Evolutionary conservation across 2,329 filamentous ascomycete genomes (phyloP).

Genomic region (Fusarium sambucinum): DNA sequence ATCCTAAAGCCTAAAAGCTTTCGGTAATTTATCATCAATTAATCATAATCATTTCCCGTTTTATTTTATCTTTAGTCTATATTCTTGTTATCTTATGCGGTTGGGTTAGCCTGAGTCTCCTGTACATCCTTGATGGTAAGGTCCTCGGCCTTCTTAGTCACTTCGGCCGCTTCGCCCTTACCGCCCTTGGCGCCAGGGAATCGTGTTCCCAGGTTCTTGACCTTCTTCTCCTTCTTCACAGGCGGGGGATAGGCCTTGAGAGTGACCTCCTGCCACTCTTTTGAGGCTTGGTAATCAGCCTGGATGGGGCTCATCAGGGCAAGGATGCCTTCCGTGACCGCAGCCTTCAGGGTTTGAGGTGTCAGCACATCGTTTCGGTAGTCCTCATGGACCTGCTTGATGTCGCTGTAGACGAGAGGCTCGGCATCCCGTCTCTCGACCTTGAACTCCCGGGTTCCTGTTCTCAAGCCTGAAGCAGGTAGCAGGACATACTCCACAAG

Average conservation of each 20-base stretch:
- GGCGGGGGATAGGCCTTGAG: slow-evolving; percentile 83
- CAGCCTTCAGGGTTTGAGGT: slow-evolving; percentile 89
- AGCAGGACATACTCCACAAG: slow-evolving; percentile 91
- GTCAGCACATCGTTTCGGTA: slow-evolving; percentile 84
- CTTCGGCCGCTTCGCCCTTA: slow-evolving; percentile 19
- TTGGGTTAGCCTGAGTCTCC: slow-evolving; percentile 18
- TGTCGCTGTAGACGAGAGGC: slow-evolving; percentile 82
- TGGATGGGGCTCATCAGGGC: slow-evolving; percentile 83
- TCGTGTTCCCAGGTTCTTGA: slow-evolving; percentile 79
- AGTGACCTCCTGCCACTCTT: slow-evolving; percentile 80
- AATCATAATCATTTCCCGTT: slow-evolving; percentile 5
- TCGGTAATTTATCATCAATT: not conserved
- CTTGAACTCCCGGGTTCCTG: slow-evolving; percentile 70
- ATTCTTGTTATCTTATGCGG: slow-evolving; percentile 14
- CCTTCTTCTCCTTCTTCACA: slow-evolving; percentile 79
- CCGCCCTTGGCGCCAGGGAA: slow-evolving; percentile 62
- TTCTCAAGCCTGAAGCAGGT: slow-evolving; percentile 75
- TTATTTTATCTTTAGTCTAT: slow-evolving; percentile 9
- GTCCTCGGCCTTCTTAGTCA: slow-evolving; percentile 33
- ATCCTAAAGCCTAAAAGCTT: too few relatives aligned
- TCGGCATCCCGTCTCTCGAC: slow-evolving; percentile 78
- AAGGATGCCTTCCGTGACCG: slow-evolving; percentile 78
- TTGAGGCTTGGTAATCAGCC: slow-evolving; percentile 74
- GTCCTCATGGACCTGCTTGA: slow-evolving; percentile 81
- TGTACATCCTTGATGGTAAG: slow-evolving; percentile 31